Evolutionary conservation across 2,329 filamentous ascomycete species (phyloP).

Genomic region (Microcyclosporella mali): DNA sequence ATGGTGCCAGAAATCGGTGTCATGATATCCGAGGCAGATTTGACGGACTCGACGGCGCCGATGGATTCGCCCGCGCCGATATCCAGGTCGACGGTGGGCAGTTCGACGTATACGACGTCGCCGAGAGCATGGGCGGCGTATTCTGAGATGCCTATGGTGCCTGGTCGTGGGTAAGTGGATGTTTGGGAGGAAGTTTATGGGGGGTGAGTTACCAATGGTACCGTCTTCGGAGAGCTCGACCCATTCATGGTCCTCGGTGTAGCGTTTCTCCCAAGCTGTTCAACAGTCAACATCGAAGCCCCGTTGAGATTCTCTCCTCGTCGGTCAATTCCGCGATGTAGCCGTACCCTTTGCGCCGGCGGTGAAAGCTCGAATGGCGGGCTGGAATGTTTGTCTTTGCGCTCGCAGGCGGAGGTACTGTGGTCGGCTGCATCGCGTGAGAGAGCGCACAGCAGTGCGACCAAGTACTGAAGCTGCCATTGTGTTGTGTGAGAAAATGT

Average conservation of each 20-base stretch:
- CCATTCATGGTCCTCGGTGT: conserved; percentile 98
- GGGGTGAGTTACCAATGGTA: conserved; percentile 58
- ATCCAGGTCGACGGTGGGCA: conserved; percentile 65
- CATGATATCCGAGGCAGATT: conserved; percentile 96
- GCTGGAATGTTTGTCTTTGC: conserved; percentile 12
- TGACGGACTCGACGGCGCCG: conserved; percentile 95
- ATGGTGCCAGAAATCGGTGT: conserved; percentile 76
- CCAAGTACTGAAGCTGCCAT: conserved; percentile 17
- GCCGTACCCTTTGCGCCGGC: conserved; percentile 24
- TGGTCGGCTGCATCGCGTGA: conserved; percentile 23
- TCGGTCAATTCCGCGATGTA: neutral
- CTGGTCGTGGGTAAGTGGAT: conserved; percentile 34
- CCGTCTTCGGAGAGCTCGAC: conserved; percentile 79
- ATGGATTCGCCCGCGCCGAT: conserved; percentile 74
- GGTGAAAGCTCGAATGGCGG: conserved; percentile 25
- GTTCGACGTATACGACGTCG: conserved; percentile 95
- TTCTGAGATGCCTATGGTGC: conserved; percentile 73
- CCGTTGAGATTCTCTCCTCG: neutral
- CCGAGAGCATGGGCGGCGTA: conserved; percentile 90
- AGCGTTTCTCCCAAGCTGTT: conserved; percentile 65
- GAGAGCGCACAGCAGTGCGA: conserved; percentile 18
- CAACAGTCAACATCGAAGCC: neutral
- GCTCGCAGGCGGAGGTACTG: conserved; percentile 24
- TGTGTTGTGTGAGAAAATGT: neutral
- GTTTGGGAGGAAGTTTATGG: conserved; percentile 4